These are phyloP conservation scores for Hapsidospora chrysogenum DNA, from an alignment of 495 filamentous ascomycete genomes.

Conservation along the genomic window DNA sequence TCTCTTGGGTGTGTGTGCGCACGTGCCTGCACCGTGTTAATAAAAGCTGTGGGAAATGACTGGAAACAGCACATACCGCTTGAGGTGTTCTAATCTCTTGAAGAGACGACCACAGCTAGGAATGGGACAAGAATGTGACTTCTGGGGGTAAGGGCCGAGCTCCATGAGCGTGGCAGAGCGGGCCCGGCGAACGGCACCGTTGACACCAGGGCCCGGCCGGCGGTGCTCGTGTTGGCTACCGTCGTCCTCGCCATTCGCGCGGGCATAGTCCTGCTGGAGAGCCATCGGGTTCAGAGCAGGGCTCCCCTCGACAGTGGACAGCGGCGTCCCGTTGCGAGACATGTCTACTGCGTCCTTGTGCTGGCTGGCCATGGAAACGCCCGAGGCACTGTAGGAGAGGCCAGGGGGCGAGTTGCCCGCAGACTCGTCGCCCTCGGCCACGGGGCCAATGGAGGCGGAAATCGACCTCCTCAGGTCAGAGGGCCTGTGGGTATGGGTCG, in stretches of 20 bases:
- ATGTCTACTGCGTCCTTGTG: slow-evolving; percentile 68
- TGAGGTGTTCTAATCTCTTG: slow-evolving; percentile 97
- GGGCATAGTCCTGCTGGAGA: slow-evolving; percentile 46
- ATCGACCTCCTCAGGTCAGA: slow-evolving; percentile 85
- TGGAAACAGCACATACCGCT: slow-evolving; percentile 61
- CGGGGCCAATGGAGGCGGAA: slow-evolving; percentile 73
- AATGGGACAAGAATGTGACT: slow-evolving; percentile 97
- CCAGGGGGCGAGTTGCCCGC: slow-evolving; percentile 53
- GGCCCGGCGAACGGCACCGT: slow-evolving; percentile 69
- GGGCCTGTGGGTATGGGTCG: slow-evolving; percentile 44
- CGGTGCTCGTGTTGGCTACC: slow-evolving; percentile 43
- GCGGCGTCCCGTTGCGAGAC: slow-evolving; percentile 75
- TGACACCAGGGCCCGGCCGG: slow-evolving; percentile 42
- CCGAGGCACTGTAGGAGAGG: slow-evolving; percentile 45
- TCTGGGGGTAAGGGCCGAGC: slow-evolving; percentile 87
- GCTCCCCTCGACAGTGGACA: slow-evolving; percentile 64
- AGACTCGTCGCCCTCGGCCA: slow-evolving; percentile 59
- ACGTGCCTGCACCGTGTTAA: slow-evolving; percentile 66
- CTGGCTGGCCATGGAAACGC: slow-evolving; percentile 37
- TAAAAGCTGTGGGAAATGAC: too few species aligned
- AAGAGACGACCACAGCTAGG: slow-evolving; percentile 93
- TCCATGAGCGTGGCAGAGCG: slow-evolving; percentile 95
- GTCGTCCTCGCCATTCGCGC: slow-evolving; percentile 44
- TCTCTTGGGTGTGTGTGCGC: slow-evolving; percentile 96
- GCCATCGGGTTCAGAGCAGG: slow-evolving; percentile 53